phyloP scores from a whole-genome alignment of 1,284 basidiomycete species.

The Athelia sp. region DNA sequence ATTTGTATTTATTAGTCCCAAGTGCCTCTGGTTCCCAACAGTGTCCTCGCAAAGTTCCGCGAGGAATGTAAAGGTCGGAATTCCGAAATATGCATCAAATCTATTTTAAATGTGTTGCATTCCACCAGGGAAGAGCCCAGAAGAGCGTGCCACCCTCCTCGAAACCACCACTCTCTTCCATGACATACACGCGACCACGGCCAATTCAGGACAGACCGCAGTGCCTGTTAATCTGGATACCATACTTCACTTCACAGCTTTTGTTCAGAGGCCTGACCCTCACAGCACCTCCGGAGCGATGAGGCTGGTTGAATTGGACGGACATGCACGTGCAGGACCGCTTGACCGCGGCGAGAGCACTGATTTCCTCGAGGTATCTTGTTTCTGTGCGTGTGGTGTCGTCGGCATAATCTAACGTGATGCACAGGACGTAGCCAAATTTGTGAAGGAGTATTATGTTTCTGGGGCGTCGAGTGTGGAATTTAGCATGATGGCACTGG shows the following conservation, averaged over 20 bases:
- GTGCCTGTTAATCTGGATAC: conserved; percentile 53
- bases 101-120: too few relatives aligned
- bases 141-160: conserved; percentile 70
- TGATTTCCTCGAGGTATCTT: conserved; percentile 54
- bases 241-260: conserved; percentile 82
- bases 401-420: conserved; percentile 1
- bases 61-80: conserved; percentile 54
- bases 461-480: conserved; percentile 46
- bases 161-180: conserved; percentile 74
- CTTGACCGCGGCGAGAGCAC: conserved; percentile 70
- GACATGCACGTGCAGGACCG: conserved; percentile 63
- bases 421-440: conserved; percentile 61
- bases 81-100: too few relatives aligned
- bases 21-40: conserved; percentile 47
- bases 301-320: conserved; percentile 80
- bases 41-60: conserved; percentile 61
- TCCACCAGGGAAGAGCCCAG: conserved; percentile 53
- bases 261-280: conserved; percentile 59
- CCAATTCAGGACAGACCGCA: conserved; percentile 64
- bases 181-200: conserved; percentile 68
- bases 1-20: too few relatives aligned
- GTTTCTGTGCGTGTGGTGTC: background rate
- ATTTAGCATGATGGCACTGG: conserved; percentile 51
- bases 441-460: conserved; percentile 66
- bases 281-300: conserved; percentile 15